Conservation (phyloP, 345 rosid species). For the Mallotus nudiflorus region DNA sequence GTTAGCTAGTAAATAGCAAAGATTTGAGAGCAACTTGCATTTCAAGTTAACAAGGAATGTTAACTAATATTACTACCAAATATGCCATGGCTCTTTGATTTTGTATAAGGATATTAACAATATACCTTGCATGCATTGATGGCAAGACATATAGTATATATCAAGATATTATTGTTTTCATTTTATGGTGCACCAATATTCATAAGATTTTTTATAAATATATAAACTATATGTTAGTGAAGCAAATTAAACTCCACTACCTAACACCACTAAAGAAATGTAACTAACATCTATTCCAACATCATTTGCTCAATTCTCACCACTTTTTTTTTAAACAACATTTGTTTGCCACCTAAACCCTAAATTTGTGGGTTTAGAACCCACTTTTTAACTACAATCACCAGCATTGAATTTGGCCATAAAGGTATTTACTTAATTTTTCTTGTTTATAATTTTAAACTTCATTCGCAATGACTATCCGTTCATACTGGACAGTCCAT, state of each 20-base stretch:
- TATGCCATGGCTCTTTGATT: background rate
- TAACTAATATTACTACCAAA: background rate
- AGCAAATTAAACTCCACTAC: constrained; percentile 4
- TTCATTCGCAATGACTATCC: no score
- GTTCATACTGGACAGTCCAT: no score
- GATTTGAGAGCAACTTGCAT: background rate
- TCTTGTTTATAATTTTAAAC: no score
- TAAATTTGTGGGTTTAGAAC: constrained; percentile 15
- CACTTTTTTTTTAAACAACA: no score
- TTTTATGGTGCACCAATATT: background rate
- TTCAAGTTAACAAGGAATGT: background rate
- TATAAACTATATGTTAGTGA: background rate
- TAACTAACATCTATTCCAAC: constrained; percentile 17
- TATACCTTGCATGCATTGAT: background rate
- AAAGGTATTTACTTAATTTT: no score
- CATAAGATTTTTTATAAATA: background rate
- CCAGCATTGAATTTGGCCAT: no score
- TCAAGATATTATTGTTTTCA: background rate
- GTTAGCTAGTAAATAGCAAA: background rate
- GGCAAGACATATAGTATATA: background rate
- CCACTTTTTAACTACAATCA: constrained; percentile 29
- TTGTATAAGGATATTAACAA: background rate
- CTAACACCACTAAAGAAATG: constrained; percentile 22
- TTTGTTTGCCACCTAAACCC: constrained; percentile 26
- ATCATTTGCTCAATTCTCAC: constrained; percentile 8